Percentiles rank a stretch among this genome's conserved stretches.
phyloP scores from a whole-genome alignment of 768 basidiomycete genomes.

The Rhizopogon vinicolor region DNA sequence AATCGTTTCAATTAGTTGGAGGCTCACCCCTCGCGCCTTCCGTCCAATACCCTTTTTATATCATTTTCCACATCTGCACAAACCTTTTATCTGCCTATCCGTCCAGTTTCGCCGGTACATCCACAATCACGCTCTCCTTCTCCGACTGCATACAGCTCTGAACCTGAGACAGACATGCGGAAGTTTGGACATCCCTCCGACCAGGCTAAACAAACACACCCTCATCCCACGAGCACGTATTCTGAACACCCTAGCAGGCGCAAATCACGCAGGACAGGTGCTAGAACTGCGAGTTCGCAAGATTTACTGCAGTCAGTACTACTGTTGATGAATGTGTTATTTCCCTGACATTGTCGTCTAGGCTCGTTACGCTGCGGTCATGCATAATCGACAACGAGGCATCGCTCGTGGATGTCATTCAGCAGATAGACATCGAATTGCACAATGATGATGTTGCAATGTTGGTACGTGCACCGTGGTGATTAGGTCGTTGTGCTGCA shows the following conservation, averaged over 20 bases:
- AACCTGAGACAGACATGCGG: constrained; percentile 56
- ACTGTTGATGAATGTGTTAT: background rate
- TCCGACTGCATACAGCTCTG: constrained; percentile 68
- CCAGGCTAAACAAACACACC: constrained; percentile 1
- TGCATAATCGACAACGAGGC: constrained; percentile 46
- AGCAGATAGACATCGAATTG: constrained; percentile 44
- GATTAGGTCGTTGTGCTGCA: constrained; percentile 17
- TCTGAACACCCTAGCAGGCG: constrained; percentile 9
- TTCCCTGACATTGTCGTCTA: constrained; percentile 19
- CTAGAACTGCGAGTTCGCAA: constrained; percentile 56
- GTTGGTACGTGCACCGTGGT: constrained; percentile 35
- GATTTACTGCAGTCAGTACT: constrained; percentile 64
- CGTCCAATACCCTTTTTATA: constrained; percentile 72
- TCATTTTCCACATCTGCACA: constrained; percentile 57
- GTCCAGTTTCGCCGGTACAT: constrained; percentile 21
- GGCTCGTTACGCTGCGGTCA: constrained; percentile 50
- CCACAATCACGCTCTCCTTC: constrained; percentile 41
- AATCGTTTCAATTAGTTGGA: constrained; percentile 26
- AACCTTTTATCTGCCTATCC: constrained; percentile 52
- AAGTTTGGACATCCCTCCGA: constrained; percentile 31
- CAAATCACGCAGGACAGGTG: constrained; percentile 20
- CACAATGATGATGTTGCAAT: constrained; percentile 33
- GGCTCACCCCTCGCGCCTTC: constrained; percentile 41
- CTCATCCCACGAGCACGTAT: background rate
- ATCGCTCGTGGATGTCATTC: constrained; percentile 44